These are phyloP conservation scores for Phoma sp. DNA, from an alignment of 2,329 filamentous ascomycete genomes.

Conservation along the genomic window DNA sequence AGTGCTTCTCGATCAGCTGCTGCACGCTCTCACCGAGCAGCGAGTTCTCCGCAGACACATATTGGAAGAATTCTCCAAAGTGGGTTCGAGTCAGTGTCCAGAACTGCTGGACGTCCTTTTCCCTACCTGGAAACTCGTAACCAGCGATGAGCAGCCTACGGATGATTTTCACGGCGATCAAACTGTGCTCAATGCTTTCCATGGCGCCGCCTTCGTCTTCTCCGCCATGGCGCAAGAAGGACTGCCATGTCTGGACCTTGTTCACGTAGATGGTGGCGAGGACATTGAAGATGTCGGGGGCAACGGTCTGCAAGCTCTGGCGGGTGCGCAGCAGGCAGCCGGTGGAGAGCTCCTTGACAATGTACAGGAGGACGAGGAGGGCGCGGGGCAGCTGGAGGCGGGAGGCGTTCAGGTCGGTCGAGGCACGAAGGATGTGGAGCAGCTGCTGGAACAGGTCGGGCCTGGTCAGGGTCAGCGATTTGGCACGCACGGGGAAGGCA, in stretches of 20 bases:
- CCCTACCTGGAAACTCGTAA: constrained; percentile 83
- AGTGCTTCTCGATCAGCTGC: constrained; percentile 78
- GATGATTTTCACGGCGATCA: constrained; percentile 80
- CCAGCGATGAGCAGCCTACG: constrained; percentile 80
- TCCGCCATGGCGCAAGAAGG: constrained; percentile 64
- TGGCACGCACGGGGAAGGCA: neutral
- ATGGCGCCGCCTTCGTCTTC: constrained; percentile 67
- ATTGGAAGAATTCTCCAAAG: constrained; percentile 75
- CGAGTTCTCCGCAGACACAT: constrained; percentile 65
- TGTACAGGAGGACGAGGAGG: constrained; percentile 79
- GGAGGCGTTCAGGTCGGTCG: constrained; percentile 61
- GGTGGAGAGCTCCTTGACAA: constrained; percentile 89
- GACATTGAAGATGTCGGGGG: constrained; percentile 84
- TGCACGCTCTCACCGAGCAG: constrained; percentile 61
- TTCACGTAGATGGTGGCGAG: constrained; percentile 79
- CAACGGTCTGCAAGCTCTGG: constrained; percentile 76
- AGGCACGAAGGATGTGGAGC: constrained; percentile 65
- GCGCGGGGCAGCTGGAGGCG: constrained; percentile 73
- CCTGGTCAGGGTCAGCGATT: constrained; percentile 34
- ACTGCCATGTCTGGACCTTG: constrained; percentile 74
- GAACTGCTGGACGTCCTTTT: constrained; percentile 76
- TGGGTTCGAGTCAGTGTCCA: constrained; percentile 81
- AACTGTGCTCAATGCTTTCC: constrained; percentile 75
- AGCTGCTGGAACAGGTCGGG: constrained; percentile 51
- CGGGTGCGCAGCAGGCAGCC: constrained; percentile 78